These are phyloP conservation scores for Cucumis hystrix DNA, from an alignment of 306 rosid genomes.

Conservation along the genomic window DNA sequence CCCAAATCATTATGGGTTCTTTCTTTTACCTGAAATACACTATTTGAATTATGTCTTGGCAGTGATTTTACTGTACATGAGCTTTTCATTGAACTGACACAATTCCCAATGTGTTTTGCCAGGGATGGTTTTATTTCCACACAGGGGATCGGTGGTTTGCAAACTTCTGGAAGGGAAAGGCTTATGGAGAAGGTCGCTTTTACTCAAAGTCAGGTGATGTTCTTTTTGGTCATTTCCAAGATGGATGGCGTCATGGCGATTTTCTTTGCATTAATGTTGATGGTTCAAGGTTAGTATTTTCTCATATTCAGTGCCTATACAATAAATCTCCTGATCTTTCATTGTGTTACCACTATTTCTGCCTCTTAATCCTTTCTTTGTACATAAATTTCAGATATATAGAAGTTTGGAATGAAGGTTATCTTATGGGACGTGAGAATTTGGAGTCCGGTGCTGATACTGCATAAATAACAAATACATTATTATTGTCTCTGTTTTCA, in stretches of 20 bases:
- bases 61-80: background rate
- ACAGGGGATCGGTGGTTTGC: constrained; percentile 89
- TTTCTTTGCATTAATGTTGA: constrained; percentile 67
- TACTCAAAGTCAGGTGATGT: constrained; percentile 77
- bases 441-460: constrained; percentile 23
- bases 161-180: constrained; percentile 98
- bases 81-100: background rate
- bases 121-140: constrained; percentile 96
- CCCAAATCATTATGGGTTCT: background rate
- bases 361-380: background rate
- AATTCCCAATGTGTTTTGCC: constrained; percentile 9
- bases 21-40: background rate
- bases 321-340: background rate
- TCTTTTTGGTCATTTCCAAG: constrained; percentile 73
- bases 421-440: constrained; percentile 33
- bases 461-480: background rate
- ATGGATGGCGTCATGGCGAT: constrained; percentile 85
- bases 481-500: background rate
- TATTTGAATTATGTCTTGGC: background rate
- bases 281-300: constrained; percentile 47
- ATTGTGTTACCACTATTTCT: too few species aligned
- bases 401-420: constrained; percentile 68
- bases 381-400: constrained; percentile 27
- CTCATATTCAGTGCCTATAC: background rate
- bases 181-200: constrained; percentile 90